These are phyloP conservation scores for Paspalum vaginatum DNA, from an alignment of 176 grass and related monocot species.

Conservation along the genomic window DNA sequence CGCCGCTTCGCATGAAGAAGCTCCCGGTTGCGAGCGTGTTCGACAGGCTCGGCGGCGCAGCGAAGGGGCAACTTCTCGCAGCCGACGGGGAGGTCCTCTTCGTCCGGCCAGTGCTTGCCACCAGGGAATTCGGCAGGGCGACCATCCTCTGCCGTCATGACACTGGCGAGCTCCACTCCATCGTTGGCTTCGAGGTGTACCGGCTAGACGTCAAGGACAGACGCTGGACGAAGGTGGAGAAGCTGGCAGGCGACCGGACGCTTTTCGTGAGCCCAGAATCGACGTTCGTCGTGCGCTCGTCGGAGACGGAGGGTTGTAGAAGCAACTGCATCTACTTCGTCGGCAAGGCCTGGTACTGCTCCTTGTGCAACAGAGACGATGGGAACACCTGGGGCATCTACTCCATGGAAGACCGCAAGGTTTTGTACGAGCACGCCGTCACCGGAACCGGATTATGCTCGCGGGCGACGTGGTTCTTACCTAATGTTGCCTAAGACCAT, in stretches of 20 bases:
- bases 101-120: neutral
- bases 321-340: constrained; percentile 32
- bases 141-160: neutral
- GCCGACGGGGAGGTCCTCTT: constrained; percentile 30
- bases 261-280: neutral
- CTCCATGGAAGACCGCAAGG: neutral
- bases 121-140: neutral
- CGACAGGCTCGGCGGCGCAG: neutral
- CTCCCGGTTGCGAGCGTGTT: neutral
- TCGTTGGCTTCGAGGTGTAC: constrained; percentile 22
- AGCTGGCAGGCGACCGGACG: neutral
- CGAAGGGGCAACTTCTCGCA: neutral
- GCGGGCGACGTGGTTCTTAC: constrained; percentile 13
- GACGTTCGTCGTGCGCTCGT: neutral
- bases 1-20: neutral
- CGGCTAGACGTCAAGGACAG: neutral
- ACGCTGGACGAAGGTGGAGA: neutral
- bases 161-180: neutral
- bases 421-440: constrained; percentile 18
- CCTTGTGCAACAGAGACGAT: neutral
- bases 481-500: neutral
- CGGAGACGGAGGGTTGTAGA: neutral
- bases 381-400: neutral
- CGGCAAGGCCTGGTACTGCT: neutral
- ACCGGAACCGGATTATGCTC: neutral